Base-by-base conservation (phyloP, 768 basidiomycete species). In the Rhodotorula graminis region DNA sequence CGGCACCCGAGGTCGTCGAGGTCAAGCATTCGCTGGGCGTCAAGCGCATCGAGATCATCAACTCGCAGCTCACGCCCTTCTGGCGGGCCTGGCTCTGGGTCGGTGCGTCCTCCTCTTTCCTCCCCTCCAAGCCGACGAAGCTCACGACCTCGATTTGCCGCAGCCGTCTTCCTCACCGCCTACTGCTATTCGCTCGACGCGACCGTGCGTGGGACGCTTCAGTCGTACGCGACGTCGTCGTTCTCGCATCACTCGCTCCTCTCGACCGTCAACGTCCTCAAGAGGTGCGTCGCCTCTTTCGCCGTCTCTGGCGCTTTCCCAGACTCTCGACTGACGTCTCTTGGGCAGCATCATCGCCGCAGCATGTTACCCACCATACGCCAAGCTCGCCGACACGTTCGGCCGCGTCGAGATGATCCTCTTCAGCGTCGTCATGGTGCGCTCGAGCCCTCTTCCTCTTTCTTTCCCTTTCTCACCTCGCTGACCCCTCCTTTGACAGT, bases 341-440 rank as follows among this genome's bases (percentile, higher is more conserved):
- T 12, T 21, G 8, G 31, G 14, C 55, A 56, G 31, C 29, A 29
- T 56, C 55, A 56, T 29, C 55, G 67, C 50, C 23, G 50, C 50
- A 7, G 50, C 50, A 23, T 3, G 25, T 2, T 52, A 52, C 50
- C 50, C 50, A 0, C 50, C 61, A 4, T 55, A 73, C 62, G 77
- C 79, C 57, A 80, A 80, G 64, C 71, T 82, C 63, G 74, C 76
- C 23, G 79, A 81, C 64, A 71, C 76, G 23, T 81, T 82, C 63
- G 81, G 81, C 0, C 78, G 81, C 5, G 47, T 77, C 44, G 73
- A 76, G 37, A 71, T 81, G 60, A 47, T 80, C 50, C 50, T 77
- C 33, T 72, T 80, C 67, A 70, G 75, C 42, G 67, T 80, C 59
- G 37, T 81, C 52, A 77, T 82, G 79, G 80, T 78, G 49, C 67